Conservation (phyloP, 768 basidiomycete species). For the Hydnum rufescens region DNA sequence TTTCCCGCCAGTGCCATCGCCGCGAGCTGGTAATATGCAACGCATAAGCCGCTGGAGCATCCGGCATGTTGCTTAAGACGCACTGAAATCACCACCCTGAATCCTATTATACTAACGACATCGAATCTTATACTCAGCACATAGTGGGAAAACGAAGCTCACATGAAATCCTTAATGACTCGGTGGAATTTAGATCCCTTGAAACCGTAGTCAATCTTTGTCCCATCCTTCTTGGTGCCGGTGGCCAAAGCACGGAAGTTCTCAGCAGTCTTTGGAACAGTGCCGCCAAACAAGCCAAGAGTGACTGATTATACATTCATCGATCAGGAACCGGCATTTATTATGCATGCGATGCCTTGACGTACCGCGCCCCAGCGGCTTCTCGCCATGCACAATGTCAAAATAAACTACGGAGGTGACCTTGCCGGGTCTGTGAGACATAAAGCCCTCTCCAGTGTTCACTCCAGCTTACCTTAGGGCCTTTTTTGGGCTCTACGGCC, state of each 20-base stretch:
- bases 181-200: conserved; percentile 95
- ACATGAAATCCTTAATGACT: conserved; percentile 89
- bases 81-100: conserved; percentile 96
- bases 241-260: conserved; percentile 92
- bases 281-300: conserved; percentile 14
- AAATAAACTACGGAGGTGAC: conserved; percentile 91
- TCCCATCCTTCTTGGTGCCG: conserved; percentile 60
- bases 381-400: conserved; percentile 83
- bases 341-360: conserved; percentile 7
- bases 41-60: neutral
- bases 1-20: conserved; percentile 86
- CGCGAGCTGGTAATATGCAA: conserved; percentile 31
- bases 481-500: no score
- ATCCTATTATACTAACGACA: conserved; percentile 35
- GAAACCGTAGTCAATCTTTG: conserved; percentile 56
- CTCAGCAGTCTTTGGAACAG: conserved; percentile 89
- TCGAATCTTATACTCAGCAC: conserved; percentile 2
- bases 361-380: conserved; percentile 63
- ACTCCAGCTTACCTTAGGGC: no score
- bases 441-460: no score
- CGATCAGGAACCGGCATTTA: neutral
- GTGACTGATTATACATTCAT: neutral
- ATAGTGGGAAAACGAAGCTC: conserved; percentile 7
- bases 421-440: conserved; percentile 57
- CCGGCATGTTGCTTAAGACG: conserved; percentile 17